Percentiles rank a stretch among this genome's conserved stretches.
Conservation (phyloP, 2,329 filamentous ascomycete genomes). For the Cladosporium austrohemisphaericum region DNA sequence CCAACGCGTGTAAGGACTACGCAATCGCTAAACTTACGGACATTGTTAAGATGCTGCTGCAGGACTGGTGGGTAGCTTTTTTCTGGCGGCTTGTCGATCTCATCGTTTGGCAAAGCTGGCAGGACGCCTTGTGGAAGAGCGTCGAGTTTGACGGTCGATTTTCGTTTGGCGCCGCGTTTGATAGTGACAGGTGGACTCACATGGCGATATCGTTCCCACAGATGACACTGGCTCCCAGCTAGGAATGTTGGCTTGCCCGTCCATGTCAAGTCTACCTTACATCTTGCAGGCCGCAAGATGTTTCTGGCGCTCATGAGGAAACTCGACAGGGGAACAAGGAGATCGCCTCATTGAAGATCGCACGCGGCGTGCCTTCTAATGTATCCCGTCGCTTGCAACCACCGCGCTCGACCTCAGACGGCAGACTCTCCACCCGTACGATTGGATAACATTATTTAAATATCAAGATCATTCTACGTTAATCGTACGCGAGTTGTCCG, state of each 20-base stretch:
- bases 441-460: too few species aligned
- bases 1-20: slow-evolving; percentile 89
- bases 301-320: slow-evolving; percentile 6
- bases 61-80: slow-evolving; percentile 76
- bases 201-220: too few species aligned
- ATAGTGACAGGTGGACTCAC: background rate
- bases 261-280: background rate
- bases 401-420: too few species aligned
- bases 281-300: slow-evolving; percentile 3
- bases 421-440: too few species aligned
- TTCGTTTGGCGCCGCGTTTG: slow-evolving; percentile 40
- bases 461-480: too few species aligned
- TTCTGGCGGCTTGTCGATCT: slow-evolving; percentile 46
- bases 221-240: too few species aligned
- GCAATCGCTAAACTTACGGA: slow-evolving; percentile 86
- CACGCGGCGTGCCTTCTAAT: too few species aligned
- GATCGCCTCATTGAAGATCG: background rate
- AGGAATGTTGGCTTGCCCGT: too few species aligned
- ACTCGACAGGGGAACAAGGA: background rate
- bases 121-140: slow-evolving; percentile 57
- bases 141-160: slow-evolving; percentile 35
- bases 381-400: too few species aligned
- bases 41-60: slow-evolving; percentile 81
- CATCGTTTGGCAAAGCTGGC: slow-evolving; percentile 39
- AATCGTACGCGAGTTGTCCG: too few species aligned